These are phyloP conservation scores for Eremochloa ophiuroides DNA, from an alignment of 176 grass and related monocot species.

Conservation along the genomic window DNA sequence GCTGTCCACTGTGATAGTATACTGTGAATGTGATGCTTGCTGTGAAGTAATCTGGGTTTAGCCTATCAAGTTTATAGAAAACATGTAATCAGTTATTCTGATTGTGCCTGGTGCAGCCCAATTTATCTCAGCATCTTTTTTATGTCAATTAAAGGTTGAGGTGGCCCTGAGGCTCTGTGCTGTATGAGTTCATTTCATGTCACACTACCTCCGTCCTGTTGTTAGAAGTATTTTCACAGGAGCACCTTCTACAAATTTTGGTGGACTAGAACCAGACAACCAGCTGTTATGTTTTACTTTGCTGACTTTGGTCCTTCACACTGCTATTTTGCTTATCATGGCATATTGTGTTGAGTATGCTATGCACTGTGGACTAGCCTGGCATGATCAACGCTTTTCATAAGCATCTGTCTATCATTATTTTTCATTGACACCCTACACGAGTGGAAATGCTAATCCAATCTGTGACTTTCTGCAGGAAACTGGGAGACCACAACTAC, in stretches of 20 bases:
- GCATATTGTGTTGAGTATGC: background rate
- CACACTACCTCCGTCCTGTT: background rate
- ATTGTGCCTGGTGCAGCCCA: background rate
- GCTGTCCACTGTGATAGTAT: background rate
- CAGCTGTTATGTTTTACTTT: background rate
- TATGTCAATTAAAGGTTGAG: background rate
- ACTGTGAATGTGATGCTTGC: background rate
- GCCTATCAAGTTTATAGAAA: background rate
- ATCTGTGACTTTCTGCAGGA: slow-evolving; percentile 43
- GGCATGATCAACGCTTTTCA: background rate
- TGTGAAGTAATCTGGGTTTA: slow-evolving; percentile 6
- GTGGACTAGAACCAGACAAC: background rate
- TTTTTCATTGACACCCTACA: background rate
- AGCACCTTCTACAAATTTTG: background rate
- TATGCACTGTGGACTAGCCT: background rate
- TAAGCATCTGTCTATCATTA: background rate
- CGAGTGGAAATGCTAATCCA: background rate
- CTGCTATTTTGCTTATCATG: background rate
- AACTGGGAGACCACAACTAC: slow-evolving; percentile 79
- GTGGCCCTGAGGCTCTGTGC: background rate
- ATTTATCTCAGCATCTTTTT: background rate
- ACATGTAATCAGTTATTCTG: background rate
- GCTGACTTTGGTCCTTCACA: slow-evolving; percentile 9
- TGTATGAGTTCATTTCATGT: background rate
- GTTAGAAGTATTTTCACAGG: background rate